Base-by-base conservation (phyloP, 129 eudicot genomes). In the Solidago caesia region DNA sequence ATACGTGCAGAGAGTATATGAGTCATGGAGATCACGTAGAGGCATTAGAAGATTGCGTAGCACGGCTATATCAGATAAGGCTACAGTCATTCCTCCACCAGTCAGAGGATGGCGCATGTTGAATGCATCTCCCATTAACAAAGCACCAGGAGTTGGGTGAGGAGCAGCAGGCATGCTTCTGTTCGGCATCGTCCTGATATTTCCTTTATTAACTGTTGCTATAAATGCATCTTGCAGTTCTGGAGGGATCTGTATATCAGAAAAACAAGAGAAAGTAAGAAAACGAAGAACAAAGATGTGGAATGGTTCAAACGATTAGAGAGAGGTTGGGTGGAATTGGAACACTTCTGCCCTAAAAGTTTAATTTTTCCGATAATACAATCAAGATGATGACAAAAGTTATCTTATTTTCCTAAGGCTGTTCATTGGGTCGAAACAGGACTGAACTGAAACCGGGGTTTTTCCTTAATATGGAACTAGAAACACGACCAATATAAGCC, bases 121-220 rank as follows among this genome's bases (percentile, higher is more conserved):
- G 74, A 91, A 91, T n/a, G 97, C 96, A 73, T 91, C 97, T 4
- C 97, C 97, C 95, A 91, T 82, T 29, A 91, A 83, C 80, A 91
- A 66, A 47, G 97, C 97, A 29, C 97, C 97, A 5, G 97, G 92
- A 47, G 91, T 91, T 13, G 97, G 96, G 43, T 84, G 88, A 77
- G 97, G 97, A 70, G 86, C 92, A 60, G 97, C 97, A 10, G 97
- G 96, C 97, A 91, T 91, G 87, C 97, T 91, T 85, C 97, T 86
- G 78, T 91, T 91, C 4, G 97, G 87, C 97, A 91, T 91, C 60
- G 96, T 86, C 82, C 88, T 83, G 29, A 91, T 83, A 68, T 86
- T 88, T 71, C 97, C 96, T 71, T 81, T 88, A 47, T 91, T 92
- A 64, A 91, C 75, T 68, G 97, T 83, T 42, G 90, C 74, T 16